Percentiles rank a stretch among this genome's conserved stretches.
Evolutionary conservation across 106 monocot genomes (phyloP).

Genomic region (Apostasia shenzhenica): DNA sequence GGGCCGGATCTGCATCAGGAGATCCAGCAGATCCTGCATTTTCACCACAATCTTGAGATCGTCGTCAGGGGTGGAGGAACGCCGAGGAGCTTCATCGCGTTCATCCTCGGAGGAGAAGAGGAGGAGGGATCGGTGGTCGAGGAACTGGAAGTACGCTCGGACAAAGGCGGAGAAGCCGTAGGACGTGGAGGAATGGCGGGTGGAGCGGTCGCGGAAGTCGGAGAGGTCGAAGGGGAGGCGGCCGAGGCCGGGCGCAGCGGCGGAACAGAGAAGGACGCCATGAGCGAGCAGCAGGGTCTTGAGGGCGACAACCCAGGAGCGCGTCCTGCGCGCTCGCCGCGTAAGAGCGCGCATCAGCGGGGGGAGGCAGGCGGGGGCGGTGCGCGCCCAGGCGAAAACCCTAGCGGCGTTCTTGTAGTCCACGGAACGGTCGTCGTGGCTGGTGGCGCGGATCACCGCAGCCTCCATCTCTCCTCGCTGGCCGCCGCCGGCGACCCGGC

Average conservation of each 20-base stretch:
- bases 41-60: slow-evolving; percentile 18
- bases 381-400: slow-evolving; percentile 63
- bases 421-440: slow-evolving; percentile 58
- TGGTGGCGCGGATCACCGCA: slow-evolving; percentile 74
- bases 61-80: neutral
- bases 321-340: slow-evolving; percentile 47
- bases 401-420: slow-evolving; percentile 62
- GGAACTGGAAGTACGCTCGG: slow-evolving; percentile 72
- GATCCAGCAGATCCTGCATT: slow-evolving; percentile 46
- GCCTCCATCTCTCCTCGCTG: slow-evolving; percentile 33
- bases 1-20: slow-evolving; percentile 68
- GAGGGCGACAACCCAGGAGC: slow-evolving; percentile 78
- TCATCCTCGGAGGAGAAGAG: slow-evolving; percentile 5
- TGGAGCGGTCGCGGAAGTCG: slow-evolving; percentile 50
- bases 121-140: slow-evolving; percentile 44
- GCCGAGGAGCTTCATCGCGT: too few species aligned
- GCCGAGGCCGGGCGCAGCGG: slow-evolving; percentile 7
- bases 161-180: slow-evolving; percentile 62
- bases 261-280: slow-evolving; percentile 52
- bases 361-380: slow-evolving; percentile 27
- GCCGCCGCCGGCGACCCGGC: slow-evolving; percentile 1
- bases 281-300: slow-evolving; percentile 70
- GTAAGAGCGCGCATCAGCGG: slow-evolving; percentile 47
- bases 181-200: slow-evolving; percentile 12
- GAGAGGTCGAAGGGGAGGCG: slow-evolving; percentile 80